These are phyloP conservation scores for Candida michaelii DNA, from an alignment of 805 yeast species.

Conservation along the genomic window DNA sequence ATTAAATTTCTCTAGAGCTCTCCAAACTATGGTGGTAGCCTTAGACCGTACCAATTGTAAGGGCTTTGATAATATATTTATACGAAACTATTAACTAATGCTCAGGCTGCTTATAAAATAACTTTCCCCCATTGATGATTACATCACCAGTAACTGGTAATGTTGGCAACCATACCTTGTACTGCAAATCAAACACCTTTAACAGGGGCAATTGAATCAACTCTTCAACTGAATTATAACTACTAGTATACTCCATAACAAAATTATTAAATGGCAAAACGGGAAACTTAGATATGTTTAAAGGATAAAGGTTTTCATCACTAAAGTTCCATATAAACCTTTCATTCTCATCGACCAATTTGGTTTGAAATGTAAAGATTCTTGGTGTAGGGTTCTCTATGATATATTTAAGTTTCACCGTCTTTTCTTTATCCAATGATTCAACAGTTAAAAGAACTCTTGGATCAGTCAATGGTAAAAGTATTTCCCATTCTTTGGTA, in stretches of 20 bases:
- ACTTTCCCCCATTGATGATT: constrained; percentile 15
- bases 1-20: no score
- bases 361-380: constrained; percentile 60
- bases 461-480: constrained; percentile 68
- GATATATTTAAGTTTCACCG: constrained; percentile 43
- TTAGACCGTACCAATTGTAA: no score
- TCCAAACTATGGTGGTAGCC: no score
- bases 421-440: constrained; percentile 10
- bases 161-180: constrained; percentile 59
- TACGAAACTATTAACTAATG: no score
- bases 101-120: constrained; percentile 16
- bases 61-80: no score
- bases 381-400: constrained; percentile 77
- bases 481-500: constrained; percentile 48
- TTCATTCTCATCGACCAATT: constrained; percentile 29
- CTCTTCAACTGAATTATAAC: constrained; percentile 10
- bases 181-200: constrained; percentile 66
- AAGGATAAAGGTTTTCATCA: constrained; percentile 27
- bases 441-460: constrained; percentile 52
- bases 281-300: constrained; percentile 39
- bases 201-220: constrained; percentile 54
- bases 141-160: constrained; percentile 24
- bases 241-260: constrained; percentile 32
- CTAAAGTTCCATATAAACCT: constrained; percentile 27
- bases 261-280: constrained; percentile 64